phyloP scores from a whole-genome alignment of 768 basidiomycete genomes.

The Boletus sp. region DNA sequence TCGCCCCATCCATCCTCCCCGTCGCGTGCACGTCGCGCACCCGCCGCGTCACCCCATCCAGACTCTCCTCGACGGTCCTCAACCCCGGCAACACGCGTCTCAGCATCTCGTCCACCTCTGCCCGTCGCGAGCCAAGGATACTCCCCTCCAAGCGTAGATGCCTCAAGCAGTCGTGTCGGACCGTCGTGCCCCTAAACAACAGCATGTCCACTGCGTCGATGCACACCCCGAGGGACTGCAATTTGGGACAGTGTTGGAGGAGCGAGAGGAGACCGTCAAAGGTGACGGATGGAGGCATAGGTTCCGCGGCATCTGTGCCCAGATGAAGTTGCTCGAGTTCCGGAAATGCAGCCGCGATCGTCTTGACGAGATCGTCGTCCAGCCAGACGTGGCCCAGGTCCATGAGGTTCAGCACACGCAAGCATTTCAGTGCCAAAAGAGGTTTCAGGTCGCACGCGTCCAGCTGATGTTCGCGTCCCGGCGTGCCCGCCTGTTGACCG shows the following conservation, averaged over 20 bases:
- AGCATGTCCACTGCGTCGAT: constrained; percentile 18
- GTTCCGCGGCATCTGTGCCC: neutral
- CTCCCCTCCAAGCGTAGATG: constrained; percentile 18
- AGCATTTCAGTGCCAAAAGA: constrained; percentile 9
- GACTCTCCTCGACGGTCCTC: constrained; percentile 23
- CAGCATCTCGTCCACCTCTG: constrained; percentile 20
- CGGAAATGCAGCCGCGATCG: constrained; percentile 14
- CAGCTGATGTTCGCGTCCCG: constrained; percentile 20
- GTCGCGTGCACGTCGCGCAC: constrained; percentile 12
- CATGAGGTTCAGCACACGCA: constrained; percentile 15
- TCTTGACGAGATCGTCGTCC: constrained; percentile 18
- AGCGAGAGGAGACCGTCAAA: constrained; percentile 22
- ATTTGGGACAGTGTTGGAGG: constrained; percentile 19
- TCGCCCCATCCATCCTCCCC: neutral
- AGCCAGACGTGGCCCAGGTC: constrained; percentile 15
- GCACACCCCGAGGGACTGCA: constrained; percentile 8
- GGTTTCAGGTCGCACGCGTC: constrained; percentile 11
- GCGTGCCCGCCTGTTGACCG: constrained; percentile 13
- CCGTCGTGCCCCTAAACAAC: constrained; percentile 8
- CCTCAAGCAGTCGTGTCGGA: constrained; percentile 11
- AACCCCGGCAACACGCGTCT: constrained; percentile 21
- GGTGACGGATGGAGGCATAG: constrained; percentile 3
- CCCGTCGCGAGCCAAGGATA: constrained; percentile 11
- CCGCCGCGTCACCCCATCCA: constrained; percentile 10
- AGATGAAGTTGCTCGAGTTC: constrained; percentile 20